These are phyloP conservation scores for Aspergillus bombycis DNA, from an alignment of 2,329 filamentous ascomycete genomes.

Conservation along the genomic window DNA sequence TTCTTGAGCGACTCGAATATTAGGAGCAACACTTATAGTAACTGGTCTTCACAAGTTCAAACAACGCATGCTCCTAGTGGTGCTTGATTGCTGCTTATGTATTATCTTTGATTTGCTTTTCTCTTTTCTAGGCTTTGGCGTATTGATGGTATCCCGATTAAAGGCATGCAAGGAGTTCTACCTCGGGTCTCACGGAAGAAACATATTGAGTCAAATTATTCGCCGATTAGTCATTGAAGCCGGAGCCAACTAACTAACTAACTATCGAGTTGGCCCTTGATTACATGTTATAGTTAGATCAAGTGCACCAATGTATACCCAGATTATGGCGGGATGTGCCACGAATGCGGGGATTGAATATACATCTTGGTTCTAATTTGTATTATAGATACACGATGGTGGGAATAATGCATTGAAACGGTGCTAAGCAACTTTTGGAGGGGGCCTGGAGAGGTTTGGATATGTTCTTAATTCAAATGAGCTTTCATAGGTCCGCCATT, in stretches of 20 bases:
- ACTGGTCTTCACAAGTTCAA: conserved; percentile 23
- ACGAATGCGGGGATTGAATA: background rate
- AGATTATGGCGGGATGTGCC: background rate
- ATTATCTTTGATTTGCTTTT: conserved; percentile 8
- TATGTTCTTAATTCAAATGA: conserved; percentile 3
- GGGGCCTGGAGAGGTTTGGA: background rate
- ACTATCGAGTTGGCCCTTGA: background rate
- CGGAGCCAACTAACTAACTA: too few species aligned
- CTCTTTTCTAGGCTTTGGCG: background rate
- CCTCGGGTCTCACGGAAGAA: background rate
- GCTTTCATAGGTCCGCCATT: conserved; percentile 35
- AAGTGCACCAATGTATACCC: conserved; percentile 1
- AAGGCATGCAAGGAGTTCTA: background rate
- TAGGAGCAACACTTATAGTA: conserved; percentile 14
- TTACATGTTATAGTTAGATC: background rate
- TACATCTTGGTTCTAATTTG: background rate
- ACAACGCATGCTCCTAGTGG: background rate
- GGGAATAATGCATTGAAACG: background rate
- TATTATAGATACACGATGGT: background rate
- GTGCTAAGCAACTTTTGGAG: background rate
- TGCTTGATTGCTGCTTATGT: conserved; percentile 7
- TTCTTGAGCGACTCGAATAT: conserved; percentile 31
- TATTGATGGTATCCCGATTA: background rate
- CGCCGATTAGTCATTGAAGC: background rate
- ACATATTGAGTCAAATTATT: background rate